Evolutionary conservation across 2,329 filamentous ascomycete genomes (phyloP), one percentile per base, ranked within the genome.

Genomic region (Xylariaceae sp.): DNA sequence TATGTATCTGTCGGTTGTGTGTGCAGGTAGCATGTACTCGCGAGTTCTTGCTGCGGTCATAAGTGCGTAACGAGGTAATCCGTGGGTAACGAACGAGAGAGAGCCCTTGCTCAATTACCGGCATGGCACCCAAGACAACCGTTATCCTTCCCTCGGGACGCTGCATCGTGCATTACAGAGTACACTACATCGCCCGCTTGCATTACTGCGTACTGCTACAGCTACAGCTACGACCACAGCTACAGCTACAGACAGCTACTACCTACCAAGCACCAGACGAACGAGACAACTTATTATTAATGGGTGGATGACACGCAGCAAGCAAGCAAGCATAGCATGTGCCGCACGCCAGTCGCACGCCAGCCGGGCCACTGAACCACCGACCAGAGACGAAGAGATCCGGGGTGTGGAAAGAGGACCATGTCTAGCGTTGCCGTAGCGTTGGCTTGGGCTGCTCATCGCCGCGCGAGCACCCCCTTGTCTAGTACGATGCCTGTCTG

Each of bases 401-500:
- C 52, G 58, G 63, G 51, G 50, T 48, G 60, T 15, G 55, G 39
- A 53, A 37, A 30, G 5, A 60, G 57, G 51, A 52, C 57, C 56
- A 57, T 60, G 61, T 62, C 62, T 63, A 62, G 62, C 62, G 60
- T 17, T 50, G 61, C 56, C n/a, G 62, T 64, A 64, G 61, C 58
- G 61, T 63, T 64, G 57, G 57, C 53, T 55, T 57, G 61, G 61
- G 54, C 60, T 62, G 58, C 53, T 58, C 53, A 17, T 61, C 62
- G 62, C 57, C 60, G 59, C 59, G 55, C 60, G 56, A 55, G 23
- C 34, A 58, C 63, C 65, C 62, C 68, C 68, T 70, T 69, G 68
- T 70, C 68, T 70, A 70, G 68, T 64, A 59, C 59, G 58, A 45
- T 57, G 63, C 62, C 42, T 48, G 66, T 70, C 66, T 70, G 52